Evolutionary conservation across 176 grass and related monocot genomes (phyloP), one percentile per base, ranked within the genome.

Genomic region (Cenchrus fungigraminus): DNA sequence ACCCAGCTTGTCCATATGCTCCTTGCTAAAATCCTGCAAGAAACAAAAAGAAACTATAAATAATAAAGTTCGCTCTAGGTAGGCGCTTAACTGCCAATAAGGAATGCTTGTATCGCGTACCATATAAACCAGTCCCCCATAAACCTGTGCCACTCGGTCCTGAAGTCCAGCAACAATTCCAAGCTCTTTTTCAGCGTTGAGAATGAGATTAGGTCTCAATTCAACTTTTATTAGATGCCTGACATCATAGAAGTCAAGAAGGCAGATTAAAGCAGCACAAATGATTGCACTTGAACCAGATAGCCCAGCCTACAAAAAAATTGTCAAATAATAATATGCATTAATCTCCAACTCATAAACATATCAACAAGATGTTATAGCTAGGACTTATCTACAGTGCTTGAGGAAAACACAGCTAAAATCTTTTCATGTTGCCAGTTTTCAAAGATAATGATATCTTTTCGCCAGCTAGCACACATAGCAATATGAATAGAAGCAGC

Each of bases 81-180:
- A 28, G 59, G 59, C 25, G 59, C 32, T 75, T 20, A 76, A 63
- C 70, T 73, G 25, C 0, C 2, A 62, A 37, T 53, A 84, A 4
- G n/a, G 46, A 87, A 81, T 80, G 79, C 19, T 37, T 53, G 8
- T 71, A 43, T 47, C 82, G 1, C 17, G 4, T 91, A 98, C 89
- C 95, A 98, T 95, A 19, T 73, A 92, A 25, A 95, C 85, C 73
- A 98, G 93, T 14, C 93, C 93, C 47, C 93, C 93, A 59, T 93
- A 95, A 46, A 93, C 89, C 75, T 98, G 95, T 49, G 87, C 89
- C 50, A 98, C 95, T 2, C 93, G 80, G 51, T 95, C 95, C 65
- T 98, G 93, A 40, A 98, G 90, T 31, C 95, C 95, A 32, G 93
- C 91, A 86, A 98, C 87, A 70, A 98, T 93, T 29, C 95, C 95